Base-by-base conservation (phyloP, 2,329 filamentous ascomycete species). In the Alternaria brassicae region DNA sequence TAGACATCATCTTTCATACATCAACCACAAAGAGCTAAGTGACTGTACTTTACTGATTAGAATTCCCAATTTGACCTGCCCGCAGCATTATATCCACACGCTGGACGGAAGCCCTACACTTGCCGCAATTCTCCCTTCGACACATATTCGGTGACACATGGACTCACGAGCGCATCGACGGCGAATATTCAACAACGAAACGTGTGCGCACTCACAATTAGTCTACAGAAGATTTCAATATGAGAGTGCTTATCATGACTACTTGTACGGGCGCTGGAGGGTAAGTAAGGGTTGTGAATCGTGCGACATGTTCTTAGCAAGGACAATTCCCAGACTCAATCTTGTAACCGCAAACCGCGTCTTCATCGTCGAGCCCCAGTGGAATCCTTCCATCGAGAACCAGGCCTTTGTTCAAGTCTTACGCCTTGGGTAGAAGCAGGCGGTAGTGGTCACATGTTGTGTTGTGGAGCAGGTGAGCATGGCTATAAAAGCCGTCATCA, bases 281-380 rank as follows among this genome's bases (percentile, higher is more conserved):
- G 83, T 83, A 66, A 49, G 75, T 58, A 6, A 1, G 9, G 1
- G 6, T 2, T 3, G 6, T 19, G 0, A 9, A 21, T 10, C 15
- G 10, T 17, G 7, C 21, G 12, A n/a, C 1, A 9, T 17, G 34
- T 42, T 10, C 7, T 12, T 4, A 2, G 2, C 42, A 55, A 50
- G 52, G 17, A 5, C 2, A 8, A 28, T 1, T 23, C 0, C 19
- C 82, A 82, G 9, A 10, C 58, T 85, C 0, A 84, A 85, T n/a
- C 73, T 86, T 3, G 79, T 81, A 0, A 76, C 75, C 0, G 83
- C 83, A 0, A 83, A 81, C 41, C 77, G 80, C 0, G 79, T 86
- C 0, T 83, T 83, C 57, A 80, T 86, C 3, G 71, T 85, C 0
- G 84, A 86, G 49, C 79, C 82, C 0, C 84, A 86, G 25, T 86